Conservation (phyloP, 139 green algal species). For the Closterium sp. region DNA sequence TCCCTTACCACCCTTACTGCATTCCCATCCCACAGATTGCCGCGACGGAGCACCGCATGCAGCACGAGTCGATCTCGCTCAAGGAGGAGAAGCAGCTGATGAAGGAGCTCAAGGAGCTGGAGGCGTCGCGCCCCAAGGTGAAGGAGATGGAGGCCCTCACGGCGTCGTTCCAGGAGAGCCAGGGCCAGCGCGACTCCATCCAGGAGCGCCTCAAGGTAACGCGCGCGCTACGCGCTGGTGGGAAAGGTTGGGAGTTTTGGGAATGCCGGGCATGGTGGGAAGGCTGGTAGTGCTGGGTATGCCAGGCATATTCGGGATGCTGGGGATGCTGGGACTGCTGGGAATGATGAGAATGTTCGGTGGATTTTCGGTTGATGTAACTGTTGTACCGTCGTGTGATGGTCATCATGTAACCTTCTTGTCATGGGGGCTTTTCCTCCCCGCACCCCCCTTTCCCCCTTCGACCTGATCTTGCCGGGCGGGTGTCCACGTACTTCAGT, state of each 20-base stretch:
- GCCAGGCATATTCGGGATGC: neutral
- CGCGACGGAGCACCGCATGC: conserved; percentile 37
- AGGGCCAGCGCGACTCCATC: conserved; percentile 32
- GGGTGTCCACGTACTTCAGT: no score
- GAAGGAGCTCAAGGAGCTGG: conserved; percentile 38
- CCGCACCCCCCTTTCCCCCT: neutral
- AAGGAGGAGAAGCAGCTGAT: conserved; percentile 48
- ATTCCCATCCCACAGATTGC: conserved; percentile 27
- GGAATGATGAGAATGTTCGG: neutral
- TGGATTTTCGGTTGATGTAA: no score
- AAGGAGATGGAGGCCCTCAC: conserved; percentile 20
- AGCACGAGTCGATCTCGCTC: conserved; percentile 44
- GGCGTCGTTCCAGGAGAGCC: neutral
- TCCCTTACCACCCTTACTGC: neutral
- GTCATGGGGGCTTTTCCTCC: neutral
- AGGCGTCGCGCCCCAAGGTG: conserved; percentile 31
- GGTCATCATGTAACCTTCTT: no score
- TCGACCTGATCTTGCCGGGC: no score
- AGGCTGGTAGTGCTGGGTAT: neutral
- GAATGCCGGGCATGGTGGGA: neutral
- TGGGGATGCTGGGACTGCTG: neutral
- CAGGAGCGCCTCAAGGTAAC: conserved; percentile 41
- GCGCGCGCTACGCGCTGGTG: neutral
- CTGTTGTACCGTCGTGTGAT: no score
- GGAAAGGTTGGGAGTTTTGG: neutral